Evolutionary conservation across 257 asterid genomes (phyloP).

Genomic region (Solanum piurae): DNA sequence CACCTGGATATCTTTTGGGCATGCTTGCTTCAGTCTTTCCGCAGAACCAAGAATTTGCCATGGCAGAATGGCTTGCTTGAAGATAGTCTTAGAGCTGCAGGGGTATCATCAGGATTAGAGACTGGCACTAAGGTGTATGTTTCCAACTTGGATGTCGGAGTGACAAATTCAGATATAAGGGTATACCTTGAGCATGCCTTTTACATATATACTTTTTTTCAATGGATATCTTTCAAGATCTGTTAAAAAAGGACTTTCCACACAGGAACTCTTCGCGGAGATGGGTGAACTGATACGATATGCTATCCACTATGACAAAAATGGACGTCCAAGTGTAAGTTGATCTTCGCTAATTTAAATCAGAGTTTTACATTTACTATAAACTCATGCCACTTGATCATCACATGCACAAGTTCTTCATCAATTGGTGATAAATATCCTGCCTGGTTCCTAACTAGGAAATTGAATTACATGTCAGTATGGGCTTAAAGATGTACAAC

Average conservation of each 20-base stretch:
- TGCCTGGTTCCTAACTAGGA: not conserved
- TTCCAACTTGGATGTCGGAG: conserved; percentile 59
- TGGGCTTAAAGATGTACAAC: not conserved
- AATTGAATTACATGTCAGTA: not conserved
- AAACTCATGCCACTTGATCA: not conserved
- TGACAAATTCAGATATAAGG: conserved; percentile 67
- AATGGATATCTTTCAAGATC: conserved; percentile 15
- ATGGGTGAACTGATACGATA: conserved; percentile 64
- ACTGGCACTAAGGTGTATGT: conserved; percentile 37
- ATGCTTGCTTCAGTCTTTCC: conserved; percentile 63
- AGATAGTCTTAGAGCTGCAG: conserved; percentile 69
- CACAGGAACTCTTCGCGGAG: conserved; percentile 72
- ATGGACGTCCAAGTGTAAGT: conserved; percentile 77
- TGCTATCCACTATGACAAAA: conserved; percentile 63
- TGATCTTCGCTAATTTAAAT: not conserved
- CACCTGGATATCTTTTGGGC: conserved; percentile 40
- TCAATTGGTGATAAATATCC: not conserved
- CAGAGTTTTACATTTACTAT: not conserved
- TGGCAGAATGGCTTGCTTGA: conserved; percentile 70
- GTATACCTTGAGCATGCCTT: conserved; percentile 27
- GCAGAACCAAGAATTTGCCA: conserved; percentile 47
- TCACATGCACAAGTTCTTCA: not conserved
- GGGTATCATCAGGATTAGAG: conserved; percentile 50
- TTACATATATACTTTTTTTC: conserved; percentile 10
- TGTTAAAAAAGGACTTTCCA: conserved; percentile 26